Percentiles rank a stretch among this genome's conserved stretches.
These are phyloP conservation scores for Zygoascus biomembranicola DNA, from an alignment of 805 yeast genomes.

Conservation along the genomic window DNA sequence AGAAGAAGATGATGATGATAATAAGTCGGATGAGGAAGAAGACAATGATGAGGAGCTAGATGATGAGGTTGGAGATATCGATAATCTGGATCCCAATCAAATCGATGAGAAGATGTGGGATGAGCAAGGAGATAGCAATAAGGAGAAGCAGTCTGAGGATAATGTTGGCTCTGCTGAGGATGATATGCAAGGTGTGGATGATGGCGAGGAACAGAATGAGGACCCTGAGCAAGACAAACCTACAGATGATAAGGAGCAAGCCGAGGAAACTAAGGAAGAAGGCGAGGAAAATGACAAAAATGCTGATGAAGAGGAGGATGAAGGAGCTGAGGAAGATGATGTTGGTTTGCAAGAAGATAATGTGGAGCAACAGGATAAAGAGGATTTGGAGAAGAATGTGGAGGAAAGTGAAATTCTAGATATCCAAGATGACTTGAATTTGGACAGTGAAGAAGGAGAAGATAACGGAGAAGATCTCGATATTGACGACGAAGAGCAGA, in stretches of 20 bases:
- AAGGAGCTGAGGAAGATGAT: background rate
- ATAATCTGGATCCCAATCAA: constrained; percentile 88
- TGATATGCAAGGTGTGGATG: constrained; percentile 24
- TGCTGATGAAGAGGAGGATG: constrained; percentile 40
- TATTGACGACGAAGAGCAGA: constrained; percentile 25
- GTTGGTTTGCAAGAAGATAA: constrained; percentile 16
- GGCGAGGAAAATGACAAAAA: constrained; percentile 73
- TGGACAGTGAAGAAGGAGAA: constrained; percentile 63
- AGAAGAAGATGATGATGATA: constrained; percentile 46
- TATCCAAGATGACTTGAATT: constrained; percentile 83
- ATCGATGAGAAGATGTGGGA: constrained; percentile 98
- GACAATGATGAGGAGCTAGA: constrained; percentile 62
- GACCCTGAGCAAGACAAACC: constrained; percentile 37
- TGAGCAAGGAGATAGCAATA: constrained; percentile 50
- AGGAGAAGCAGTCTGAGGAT: constrained; percentile 77
- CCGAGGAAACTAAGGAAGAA: constrained; percentile 64
- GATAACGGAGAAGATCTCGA: constrained; percentile 28
- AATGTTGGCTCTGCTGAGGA: constrained; percentile 40
- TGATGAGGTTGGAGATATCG: constrained; percentile 83
- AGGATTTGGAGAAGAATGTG: constrained; percentile 55
- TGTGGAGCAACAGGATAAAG: constrained; percentile 22
- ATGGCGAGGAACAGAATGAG: constrained; percentile 22
- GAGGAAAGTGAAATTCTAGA: constrained; percentile 85
- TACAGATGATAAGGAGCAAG: constrained; percentile 40
- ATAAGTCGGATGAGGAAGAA: constrained; percentile 45